These are phyloP conservation scores for Neopestalotiopsis clavispora DNA, from an alignment of 2,329 filamentous ascomycete genomes.

Conservation along the genomic window DNA sequence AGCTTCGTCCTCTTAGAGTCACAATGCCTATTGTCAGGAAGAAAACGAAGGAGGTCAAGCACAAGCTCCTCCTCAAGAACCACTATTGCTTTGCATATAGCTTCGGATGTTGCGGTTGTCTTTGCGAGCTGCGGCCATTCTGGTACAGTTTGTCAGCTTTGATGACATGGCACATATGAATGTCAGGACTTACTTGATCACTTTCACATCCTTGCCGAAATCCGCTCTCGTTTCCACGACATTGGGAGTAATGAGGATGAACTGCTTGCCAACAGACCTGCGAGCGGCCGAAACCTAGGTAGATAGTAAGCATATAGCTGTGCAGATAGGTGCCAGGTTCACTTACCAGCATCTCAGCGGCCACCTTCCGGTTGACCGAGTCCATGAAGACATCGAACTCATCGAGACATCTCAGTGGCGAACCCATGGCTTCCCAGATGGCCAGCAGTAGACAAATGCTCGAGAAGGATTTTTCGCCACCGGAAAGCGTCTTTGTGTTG, in stretches of 20 bases:
- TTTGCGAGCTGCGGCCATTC: not conserved
- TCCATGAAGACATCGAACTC: slow-evolving; percentile 99
- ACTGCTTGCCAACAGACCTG: slow-evolving; percentile 87
- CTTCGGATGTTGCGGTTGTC: not conserved
- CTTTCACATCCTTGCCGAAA: slow-evolving; percentile 73
- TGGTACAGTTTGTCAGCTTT: not conserved
- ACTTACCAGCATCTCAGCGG: slow-evolving; percentile 89
- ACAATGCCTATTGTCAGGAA: not conserved
- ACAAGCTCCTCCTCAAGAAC: not conserved
- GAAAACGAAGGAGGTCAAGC: not conserved
- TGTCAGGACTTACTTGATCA: slow-evolving; percentile 66
- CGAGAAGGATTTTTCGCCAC: slow-evolving; percentile 97
- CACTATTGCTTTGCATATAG: not conserved
- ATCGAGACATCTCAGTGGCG: slow-evolving; percentile 90
- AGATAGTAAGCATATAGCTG: not conserved
- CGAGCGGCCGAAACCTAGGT: slow-evolving; percentile 79
- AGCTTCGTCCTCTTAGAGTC: not conserved
- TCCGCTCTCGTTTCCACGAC: slow-evolving; percentile 68
- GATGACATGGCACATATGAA: not conserved
- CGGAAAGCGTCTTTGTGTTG: slow-evolving; percentile 89
- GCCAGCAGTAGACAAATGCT: slow-evolving; percentile 92
- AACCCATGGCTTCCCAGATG: slow-evolving; percentile 98
- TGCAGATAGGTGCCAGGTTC: not conserved
- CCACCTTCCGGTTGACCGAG: slow-evolving; percentile 90
- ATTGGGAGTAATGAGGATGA: slow-evolving; percentile 95